Percentiles rank a stretch among this genome's conserved stretches.
Evolutionary conservation across 2,329 filamentous ascomycete species (phyloP).

Genomic region (Escovopsis sp.): DNA sequence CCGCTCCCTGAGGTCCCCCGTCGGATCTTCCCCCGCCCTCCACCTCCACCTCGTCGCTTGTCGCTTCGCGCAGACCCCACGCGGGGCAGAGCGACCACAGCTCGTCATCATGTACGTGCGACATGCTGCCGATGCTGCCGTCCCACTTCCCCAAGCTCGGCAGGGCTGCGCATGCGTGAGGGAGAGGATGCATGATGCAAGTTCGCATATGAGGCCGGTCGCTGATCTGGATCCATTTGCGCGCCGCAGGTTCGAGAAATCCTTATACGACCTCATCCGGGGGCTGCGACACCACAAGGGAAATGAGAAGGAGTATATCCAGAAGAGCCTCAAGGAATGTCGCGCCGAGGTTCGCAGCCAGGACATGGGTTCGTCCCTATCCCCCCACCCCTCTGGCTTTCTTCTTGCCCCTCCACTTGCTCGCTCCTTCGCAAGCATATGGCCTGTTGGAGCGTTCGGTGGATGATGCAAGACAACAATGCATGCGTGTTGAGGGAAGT

Average conservation of each 20-base stretch:
- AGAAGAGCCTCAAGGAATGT: slow-evolving; percentile 88
- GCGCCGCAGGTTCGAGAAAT: slow-evolving; percentile 97
- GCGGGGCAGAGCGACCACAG: slow-evolving; percentile 5
- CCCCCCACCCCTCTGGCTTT: background rate
- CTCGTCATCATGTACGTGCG: slow-evolving; percentile 9
- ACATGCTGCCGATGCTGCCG: slow-evolving; percentile 10
- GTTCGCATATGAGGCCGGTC: too few species aligned
- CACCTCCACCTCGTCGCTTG: background rate
- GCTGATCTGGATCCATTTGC: too few species aligned
- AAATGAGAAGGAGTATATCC: slow-evolving; percentile 87
- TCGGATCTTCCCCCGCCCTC: background rate
- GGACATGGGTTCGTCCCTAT: slow-evolving; percentile 59
- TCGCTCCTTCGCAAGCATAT: too few species aligned
- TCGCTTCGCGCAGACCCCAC: slow-evolving; percentile 8
- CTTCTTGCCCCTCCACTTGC: too few species aligned
- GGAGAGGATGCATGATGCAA: too few species aligned
- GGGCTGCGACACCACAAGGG: slow-evolving; percentile 92
- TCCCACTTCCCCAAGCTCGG: background rate
- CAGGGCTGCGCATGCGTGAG: too few species aligned
- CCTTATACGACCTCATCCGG: slow-evolving; percentile 94
- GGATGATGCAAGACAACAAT: too few species aligned
- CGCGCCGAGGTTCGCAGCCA: slow-evolving; percentile 79
- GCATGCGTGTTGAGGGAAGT: too few species aligned
- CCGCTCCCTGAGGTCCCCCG: background rate
- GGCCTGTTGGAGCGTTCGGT: too few species aligned